These are phyloP conservation scores for Begonia loranthoides DNA, from an alignment of 306 rosid species.

Conservation along the genomic window DNA sequence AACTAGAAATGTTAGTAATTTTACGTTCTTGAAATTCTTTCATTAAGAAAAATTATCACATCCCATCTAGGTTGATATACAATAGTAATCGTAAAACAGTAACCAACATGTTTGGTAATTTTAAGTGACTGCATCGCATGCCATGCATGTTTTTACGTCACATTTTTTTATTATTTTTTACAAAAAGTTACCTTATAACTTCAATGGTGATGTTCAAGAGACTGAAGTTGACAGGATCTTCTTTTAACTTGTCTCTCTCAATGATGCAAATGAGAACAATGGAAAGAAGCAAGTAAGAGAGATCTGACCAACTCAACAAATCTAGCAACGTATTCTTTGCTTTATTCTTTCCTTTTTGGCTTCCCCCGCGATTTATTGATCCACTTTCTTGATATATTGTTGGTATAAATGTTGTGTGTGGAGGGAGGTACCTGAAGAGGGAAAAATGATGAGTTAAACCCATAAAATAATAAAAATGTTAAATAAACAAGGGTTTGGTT, in stretches of 20 bases:
- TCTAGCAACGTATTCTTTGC: slow-evolving; percentile 13
- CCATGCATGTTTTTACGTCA: no score
- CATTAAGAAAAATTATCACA: no score
- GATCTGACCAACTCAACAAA: slow-evolving; percentile 31
- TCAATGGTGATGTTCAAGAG: slow-evolving; percentile 39
- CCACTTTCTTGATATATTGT: slow-evolving; percentile 2
- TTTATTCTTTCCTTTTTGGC: neutral
- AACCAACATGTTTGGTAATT: no score
- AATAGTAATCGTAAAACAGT: no score
- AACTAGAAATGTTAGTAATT: no score
- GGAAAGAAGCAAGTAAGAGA: slow-evolving; percentile 42
- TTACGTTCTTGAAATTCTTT: no score
- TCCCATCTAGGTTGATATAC: no score
- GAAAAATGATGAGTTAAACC: neutral
- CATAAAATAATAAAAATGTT: no score
- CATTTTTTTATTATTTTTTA: no score
- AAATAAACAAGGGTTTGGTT: no score
- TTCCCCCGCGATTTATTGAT: neutral
- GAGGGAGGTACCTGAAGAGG: slow-evolving; percentile 53
- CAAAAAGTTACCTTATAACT: slow-evolving; percentile 27
- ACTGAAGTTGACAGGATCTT: slow-evolving; percentile 64
- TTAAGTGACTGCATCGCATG: no score
- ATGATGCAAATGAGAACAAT: slow-evolving; percentile 47
- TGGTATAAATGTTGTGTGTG: slow-evolving; percentile 35
- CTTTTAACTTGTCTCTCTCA: slow-evolving; percentile 37